Conservation (phyloP, 306 rosid genomes). For the Lathyrus sativus region DNA sequence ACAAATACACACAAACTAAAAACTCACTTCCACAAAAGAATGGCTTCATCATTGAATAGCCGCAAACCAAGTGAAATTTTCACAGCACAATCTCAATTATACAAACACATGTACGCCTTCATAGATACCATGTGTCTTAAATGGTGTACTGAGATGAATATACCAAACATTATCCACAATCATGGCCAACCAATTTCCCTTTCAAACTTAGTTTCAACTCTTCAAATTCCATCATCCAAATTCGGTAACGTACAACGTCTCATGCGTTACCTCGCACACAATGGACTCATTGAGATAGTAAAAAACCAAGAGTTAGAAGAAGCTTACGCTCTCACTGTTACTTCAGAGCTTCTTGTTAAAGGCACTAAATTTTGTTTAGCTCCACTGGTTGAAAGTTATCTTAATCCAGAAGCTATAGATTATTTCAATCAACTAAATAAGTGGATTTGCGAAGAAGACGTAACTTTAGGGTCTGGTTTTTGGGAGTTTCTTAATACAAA, state of each 20-base stretch:
- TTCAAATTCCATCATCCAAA: slow-evolving; percentile 42
- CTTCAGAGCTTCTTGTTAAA: slow-evolving; percentile 42
- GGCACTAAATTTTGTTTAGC: slow-evolving; percentile 33
- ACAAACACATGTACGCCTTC: slow-evolving; percentile 9
- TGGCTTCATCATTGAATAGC: slow-evolving; percentile 18
- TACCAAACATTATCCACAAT: slow-evolving; percentile 39
- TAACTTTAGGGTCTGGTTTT: background rate
- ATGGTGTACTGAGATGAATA: slow-evolving; percentile 38
- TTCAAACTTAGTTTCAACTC: slow-evolving; percentile 40
- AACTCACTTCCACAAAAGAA: background rate
- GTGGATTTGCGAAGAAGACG: background rate
- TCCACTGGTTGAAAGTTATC: slow-evolving; percentile 17
- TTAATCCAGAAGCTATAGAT: background rate
- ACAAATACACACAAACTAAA: background rate
- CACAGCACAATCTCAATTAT: slow-evolving; percentile 32
- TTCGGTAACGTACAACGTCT: slow-evolving; percentile 28
- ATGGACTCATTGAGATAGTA: slow-evolving; percentile 39
- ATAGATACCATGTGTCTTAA: slow-evolving; percentile 22
- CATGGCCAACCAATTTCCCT: slow-evolving; percentile 50
- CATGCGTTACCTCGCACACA: slow-evolving; percentile 46
- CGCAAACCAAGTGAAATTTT: slow-evolving; percentile 30
- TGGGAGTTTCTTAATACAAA: background rate
- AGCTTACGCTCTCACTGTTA: slow-evolving; percentile 43
- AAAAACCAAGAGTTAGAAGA: slow-evolving; percentile 17
- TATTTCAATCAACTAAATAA: background rate